These are phyloP conservation scores for Backusella macrospora DNA, from an alignment of 192 early-diverging fungal species.

Conservation along the genomic window DNA sequence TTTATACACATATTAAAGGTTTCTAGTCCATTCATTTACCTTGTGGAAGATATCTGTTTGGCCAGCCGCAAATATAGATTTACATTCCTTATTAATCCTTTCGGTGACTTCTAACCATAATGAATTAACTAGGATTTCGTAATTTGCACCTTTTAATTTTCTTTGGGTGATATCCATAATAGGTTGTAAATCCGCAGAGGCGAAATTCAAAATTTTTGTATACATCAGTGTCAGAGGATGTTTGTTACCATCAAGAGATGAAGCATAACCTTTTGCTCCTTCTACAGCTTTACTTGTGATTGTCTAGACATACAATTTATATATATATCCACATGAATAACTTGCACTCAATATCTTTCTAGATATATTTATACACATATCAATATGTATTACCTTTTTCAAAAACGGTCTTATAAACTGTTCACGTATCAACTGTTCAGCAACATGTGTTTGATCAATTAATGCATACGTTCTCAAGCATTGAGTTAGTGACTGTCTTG, in stretches of 20 bases:
- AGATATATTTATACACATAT: no score
- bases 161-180: constrained; percentile 59
- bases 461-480: constrained; percentile 74
- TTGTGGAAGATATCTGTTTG: constrained; percentile 72
- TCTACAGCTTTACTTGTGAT: constrained; percentile 8
- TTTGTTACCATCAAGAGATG: background rate
- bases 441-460: constrained; percentile 68
- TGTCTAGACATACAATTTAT: background rate
- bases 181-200: constrained; percentile 46
- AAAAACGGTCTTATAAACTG: constrained; percentile 60
- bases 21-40: constrained; percentile 33
- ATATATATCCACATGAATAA: background rate
- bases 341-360: background rate
- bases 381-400: constrained; percentile 44
- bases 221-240: constrained; percentile 61
- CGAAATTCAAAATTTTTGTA: constrained; percentile 56
- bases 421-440: constrained; percentile 63
- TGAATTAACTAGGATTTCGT: constrained; percentile 64
- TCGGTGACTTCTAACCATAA: constrained; percentile 60
- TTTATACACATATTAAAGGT: background rate
- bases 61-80: constrained; percentile 62
- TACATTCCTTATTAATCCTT: constrained; percentile 48
- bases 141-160: constrained; percentile 61
- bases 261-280: background rate
- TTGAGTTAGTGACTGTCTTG: constrained; percentile 61